Conservation (phyloP, 306 rosid species). For the Prunus padus region DNA sequence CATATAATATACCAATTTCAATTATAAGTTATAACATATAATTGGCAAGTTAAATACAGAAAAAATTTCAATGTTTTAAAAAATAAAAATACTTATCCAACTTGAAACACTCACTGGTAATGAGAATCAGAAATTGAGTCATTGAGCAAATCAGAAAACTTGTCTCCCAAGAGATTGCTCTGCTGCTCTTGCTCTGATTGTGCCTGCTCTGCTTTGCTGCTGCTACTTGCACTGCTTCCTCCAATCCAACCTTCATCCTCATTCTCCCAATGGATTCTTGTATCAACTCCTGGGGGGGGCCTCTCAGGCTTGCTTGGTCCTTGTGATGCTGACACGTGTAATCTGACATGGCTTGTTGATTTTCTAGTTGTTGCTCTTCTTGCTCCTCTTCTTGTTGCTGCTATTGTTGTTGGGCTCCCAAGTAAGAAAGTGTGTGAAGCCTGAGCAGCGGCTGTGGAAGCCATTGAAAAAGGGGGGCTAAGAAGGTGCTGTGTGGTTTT, state of each 20-base stretch:
- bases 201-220: constrained; percentile 6
- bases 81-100: background rate
- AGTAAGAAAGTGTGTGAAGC: constrained; percentile 13
- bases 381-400: background rate
- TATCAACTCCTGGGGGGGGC: constrained; percentile 56
- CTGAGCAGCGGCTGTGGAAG: constrained; percentile 3
- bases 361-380: background rate
- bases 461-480: constrained; percentile 2
- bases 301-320: constrained; percentile 31
- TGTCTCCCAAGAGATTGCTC: constrained; percentile 43
- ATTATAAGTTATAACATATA: too few relatives aligned
- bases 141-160: constrained; percentile 58
- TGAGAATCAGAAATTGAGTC: constrained; percentile 60
- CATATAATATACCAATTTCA: too few relatives aligned
- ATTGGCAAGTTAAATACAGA: too few relatives aligned
- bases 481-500: background rate
- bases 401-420: background rate
- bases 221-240: constrained; percentile 18
- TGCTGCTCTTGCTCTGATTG: constrained; percentile 20
- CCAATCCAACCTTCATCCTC: constrained; percentile 95
- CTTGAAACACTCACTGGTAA: constrained; percentile 59
- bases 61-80: too few relatives aligned
- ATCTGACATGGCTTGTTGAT: background rate
- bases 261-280: constrained; percentile 84
- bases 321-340: constrained; percentile 38